Evolutionary conservation across 495 filamentous ascomycete species (phyloP).

Genomic region (Xeromyces bisporus): DNA sequence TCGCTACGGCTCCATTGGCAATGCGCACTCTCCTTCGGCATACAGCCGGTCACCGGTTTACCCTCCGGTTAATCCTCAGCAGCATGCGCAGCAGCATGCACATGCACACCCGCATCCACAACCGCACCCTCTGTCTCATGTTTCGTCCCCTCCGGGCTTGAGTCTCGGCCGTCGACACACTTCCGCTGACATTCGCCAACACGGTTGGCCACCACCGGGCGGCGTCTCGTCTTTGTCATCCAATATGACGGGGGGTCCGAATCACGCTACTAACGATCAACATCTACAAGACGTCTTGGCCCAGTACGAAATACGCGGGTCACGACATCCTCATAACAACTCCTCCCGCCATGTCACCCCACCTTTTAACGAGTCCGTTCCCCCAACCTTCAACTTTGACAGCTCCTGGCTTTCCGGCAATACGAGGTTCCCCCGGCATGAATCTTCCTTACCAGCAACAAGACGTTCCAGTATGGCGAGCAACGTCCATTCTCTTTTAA

Average conservation of each 20-base stretch:
- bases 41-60: conserved; percentile 46
- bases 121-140: conserved; percentile 60
- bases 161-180: conserved; percentile 78
- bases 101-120: too few species aligned
- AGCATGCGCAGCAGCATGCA: conserved; percentile 52
- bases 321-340: conserved; percentile 33
- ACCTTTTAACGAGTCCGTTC: conserved; percentile 36
- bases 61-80: conserved; percentile 50
- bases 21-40: conserved; percentile 51
- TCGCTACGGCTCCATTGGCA: conserved; percentile 72
- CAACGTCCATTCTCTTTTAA: conserved; percentile 63
- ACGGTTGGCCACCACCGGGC: conserved; percentile 59
- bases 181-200: conserved; percentile 83
- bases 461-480: conserved; percentile 58
- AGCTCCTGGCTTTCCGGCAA: conserved; percentile 41
- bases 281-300: conserved; percentile 68
- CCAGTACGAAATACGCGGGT: conserved; percentile 57
- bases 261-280: conserved; percentile 51
- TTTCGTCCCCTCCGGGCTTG: conserved; percentile 53
- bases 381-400: conserved; percentile 31
- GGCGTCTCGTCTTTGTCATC: conserved; percentile 51
- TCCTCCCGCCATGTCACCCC: conserved; percentile 68
- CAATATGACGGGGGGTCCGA: conserved; percentile 30
- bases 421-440: conserved; percentile 23
- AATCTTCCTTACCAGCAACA: conserved; percentile 43